Conservation (phyloP, 768 basidiomycete species). For the Tulasnella sp. region DNA sequence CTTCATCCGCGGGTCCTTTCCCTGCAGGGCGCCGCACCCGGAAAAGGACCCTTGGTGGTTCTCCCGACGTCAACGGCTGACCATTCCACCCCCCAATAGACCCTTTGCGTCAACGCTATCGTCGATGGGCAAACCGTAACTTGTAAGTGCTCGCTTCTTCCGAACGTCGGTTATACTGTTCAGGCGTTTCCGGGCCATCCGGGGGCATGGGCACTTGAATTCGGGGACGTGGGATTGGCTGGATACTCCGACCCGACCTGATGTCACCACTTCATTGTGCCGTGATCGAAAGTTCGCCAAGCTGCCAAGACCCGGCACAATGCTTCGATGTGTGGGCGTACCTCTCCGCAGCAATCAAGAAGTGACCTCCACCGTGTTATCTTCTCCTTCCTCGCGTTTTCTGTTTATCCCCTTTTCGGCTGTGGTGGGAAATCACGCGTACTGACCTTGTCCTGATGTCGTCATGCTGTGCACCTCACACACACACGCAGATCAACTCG, state of each 20-base stretch:
- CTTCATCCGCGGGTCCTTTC: background rate
- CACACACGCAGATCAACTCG: conserved; percentile 27
- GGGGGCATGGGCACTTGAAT: background rate
- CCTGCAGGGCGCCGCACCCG: background rate
- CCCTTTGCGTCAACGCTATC: conserved; percentile 21
- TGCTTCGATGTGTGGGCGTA: background rate
- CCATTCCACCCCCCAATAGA: background rate
- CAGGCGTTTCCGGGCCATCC: background rate
- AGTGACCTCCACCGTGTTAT: background rate
- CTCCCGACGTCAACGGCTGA: background rate
- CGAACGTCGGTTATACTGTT: background rate
- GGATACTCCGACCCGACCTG: background rate
- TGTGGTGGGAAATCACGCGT: background rate
- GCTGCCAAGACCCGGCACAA: background rate
- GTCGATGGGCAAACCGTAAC: conserved; percentile 18
- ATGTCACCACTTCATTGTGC: background rate
- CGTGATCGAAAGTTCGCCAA: background rate
- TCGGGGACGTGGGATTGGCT: background rate
- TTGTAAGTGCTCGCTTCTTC: background rate
- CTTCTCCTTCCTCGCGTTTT: background rate
- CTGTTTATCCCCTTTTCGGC: background rate
- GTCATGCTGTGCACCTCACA: conserved; percentile 4
- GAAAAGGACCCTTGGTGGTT: background rate
- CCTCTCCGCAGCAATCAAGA: background rate
- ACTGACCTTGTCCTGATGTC: conserved; percentile 1